phyloP scores from a whole-genome alignment of 2,329 filamentous ascomycete genomes.

The Stylonectria norvegica region DNA sequence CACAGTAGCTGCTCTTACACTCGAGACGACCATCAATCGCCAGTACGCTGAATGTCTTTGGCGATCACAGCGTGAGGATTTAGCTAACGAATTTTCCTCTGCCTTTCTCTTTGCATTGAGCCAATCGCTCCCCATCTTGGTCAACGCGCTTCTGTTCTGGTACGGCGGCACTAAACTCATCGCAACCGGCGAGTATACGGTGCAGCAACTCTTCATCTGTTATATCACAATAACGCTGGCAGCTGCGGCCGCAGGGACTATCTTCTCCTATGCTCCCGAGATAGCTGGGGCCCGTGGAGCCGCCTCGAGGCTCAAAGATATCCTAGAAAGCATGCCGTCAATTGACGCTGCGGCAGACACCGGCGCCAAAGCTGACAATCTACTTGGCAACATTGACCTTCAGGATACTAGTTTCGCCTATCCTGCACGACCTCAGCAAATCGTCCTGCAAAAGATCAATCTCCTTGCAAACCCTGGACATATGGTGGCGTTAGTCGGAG shows the following conservation, averaged over 20 bases:
- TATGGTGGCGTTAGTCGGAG: conserved; percentile 44
- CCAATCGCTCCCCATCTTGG: conserved; percentile 6
- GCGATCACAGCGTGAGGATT: conserved; percentile 2
- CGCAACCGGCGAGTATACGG: conserved; percentile 9
- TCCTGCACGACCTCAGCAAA: conserved; percentile 62
- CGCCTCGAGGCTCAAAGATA: conserved; percentile 68
- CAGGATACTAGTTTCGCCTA: conserved; percentile 64
- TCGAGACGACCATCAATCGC: conserved; percentile 5
- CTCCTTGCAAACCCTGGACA: conserved; percentile 43
- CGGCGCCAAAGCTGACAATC: conserved; percentile 56
- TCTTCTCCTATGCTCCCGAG: conserved; percentile 82
- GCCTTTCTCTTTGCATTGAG: conserved; percentile 10
- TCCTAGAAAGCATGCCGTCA: conserved; percentile 72
- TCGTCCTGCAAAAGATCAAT: conserved; percentile 59
- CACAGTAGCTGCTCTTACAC: conserved; percentile 15
- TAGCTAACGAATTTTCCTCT: conserved; percentile 1
- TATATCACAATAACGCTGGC: conserved; percentile 41
- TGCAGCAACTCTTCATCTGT: conserved; percentile 18
- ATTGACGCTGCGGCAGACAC: conserved; percentile 74
- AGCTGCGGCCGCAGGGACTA: conserved; percentile 77
- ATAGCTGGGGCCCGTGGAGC: conserved; percentile 84
- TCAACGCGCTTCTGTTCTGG: conserved; percentile 14
- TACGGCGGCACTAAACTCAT: conserved; percentile 13
- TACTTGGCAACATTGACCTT: conserved; percentile 64
- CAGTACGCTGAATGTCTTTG: not conserved